These are phyloP conservation scores for Leptographium procerum DNA, from an alignment of 2,329 filamentous ascomycete species.

Conservation along the genomic window DNA sequence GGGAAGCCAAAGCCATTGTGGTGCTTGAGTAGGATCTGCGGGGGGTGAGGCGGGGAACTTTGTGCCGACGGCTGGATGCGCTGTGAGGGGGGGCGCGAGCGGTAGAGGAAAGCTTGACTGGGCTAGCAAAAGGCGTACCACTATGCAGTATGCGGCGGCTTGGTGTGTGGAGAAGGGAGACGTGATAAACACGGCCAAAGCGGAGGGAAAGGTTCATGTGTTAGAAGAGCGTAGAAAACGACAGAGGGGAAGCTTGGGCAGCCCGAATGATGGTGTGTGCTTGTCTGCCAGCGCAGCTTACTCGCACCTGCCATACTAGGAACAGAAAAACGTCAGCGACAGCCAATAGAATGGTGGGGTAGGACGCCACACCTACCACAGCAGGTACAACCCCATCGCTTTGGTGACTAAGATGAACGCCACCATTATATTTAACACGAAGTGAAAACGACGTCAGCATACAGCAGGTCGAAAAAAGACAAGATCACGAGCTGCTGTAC, in stretches of 20 bases:
- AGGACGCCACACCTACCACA: background rate
- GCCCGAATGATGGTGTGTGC: background rate
- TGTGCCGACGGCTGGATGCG: background rate
- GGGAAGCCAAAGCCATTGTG: constrained; percentile 39
- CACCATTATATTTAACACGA: no score
- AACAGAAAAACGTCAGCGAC: background rate
- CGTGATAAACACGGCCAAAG: background rate
- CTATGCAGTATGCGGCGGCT: background rate
- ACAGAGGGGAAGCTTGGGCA: background rate
- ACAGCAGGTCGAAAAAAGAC: background rate
- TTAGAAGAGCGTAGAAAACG: background rate
- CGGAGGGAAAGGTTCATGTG: background rate
- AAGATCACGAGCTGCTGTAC: background rate
- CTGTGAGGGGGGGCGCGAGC: background rate
- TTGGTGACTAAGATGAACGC: no score
- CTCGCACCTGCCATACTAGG: background rate
- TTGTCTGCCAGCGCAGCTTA: background rate
- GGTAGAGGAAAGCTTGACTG: background rate
- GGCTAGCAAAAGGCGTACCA: background rate
- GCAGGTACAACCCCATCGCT: background rate
- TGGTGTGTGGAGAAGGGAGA: background rate
- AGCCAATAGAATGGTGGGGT: background rate
- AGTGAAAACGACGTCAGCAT: background rate
- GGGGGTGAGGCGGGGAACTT: background rate
- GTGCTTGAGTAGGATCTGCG: constrained; percentile 9